A percentile compares a stretch with the other conserved stretches of the same genome.
These are phyloP conservation scores for Boletus coccyginus DNA, from an alignment of 768 basidiomycete genomes.

Conservation along the genomic window DNA sequence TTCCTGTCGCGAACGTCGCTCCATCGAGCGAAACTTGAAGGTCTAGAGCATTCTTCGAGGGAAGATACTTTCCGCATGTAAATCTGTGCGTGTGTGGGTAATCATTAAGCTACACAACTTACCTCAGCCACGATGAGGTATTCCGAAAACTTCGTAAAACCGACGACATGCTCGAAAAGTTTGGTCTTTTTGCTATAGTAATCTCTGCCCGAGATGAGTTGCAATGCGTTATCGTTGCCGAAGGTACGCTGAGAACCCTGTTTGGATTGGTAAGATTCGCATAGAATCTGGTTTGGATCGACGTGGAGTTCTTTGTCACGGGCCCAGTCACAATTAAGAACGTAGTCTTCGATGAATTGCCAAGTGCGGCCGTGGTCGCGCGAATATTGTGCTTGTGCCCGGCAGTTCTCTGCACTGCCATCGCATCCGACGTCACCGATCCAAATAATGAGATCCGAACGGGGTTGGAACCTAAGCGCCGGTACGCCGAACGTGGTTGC, in stretches of 20 bases:
- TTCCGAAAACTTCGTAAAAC: conserved; percentile 96
- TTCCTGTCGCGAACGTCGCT: conserved; percentile 74
- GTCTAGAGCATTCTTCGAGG: conserved; percentile 58
- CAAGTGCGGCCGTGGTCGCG: conserved; percentile 76
- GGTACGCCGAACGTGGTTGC: conserved; percentile 79
- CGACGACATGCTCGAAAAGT: conserved; percentile 85
- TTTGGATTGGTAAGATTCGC: conserved; percentile 86
- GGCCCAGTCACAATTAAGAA: conserved; percentile 91
- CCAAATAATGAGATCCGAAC: conserved; percentile 86
- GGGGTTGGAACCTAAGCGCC: conserved; percentile 85
- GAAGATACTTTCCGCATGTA: conserved; percentile 42
- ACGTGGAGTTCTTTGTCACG: conserved; percentile 73
- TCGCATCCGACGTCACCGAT: conserved; percentile 73
- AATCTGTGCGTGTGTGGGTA: conserved; percentile 21
- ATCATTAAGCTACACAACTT: conserved; percentile 18
- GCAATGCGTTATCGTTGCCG: conserved; percentile 56
- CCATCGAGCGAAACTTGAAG: conserved; percentile 95
- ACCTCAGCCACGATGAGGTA: conserved; percentile 96
- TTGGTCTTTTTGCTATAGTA: conserved; percentile 72
- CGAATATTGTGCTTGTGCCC: conserved; percentile 72
- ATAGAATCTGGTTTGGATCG: conserved; percentile 86
- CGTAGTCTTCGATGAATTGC: conserved; percentile 78
- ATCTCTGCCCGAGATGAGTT: conserved; percentile 73
- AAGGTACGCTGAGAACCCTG: conserved; percentile 70
- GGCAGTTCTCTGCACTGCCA: conserved; percentile 52